These are phyloP conservation scores for Aspergillus sp. DNA, from an alignment of 2,329 filamentous ascomycete species.

Conservation along the genomic window DNA sequence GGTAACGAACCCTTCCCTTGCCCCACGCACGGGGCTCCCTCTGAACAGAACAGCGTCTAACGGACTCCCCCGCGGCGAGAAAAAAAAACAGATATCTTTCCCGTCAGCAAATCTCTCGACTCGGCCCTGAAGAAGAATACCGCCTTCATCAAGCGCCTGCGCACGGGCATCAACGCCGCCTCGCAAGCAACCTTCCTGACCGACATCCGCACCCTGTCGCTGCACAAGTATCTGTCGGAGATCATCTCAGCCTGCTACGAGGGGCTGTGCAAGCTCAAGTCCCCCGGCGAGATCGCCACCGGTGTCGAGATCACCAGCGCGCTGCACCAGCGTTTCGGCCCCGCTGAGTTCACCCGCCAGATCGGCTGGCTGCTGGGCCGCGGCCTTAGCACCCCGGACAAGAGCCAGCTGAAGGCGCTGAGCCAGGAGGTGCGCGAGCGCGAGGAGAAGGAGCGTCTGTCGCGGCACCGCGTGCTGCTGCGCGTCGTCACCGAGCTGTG, in stretches of 20 bases:
- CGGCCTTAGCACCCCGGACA: constrained; percentile 87
- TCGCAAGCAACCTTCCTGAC: constrained; percentile 80
- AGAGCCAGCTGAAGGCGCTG: constrained; percentile 73
- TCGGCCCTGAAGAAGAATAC: constrained; percentile 98
- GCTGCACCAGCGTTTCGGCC: constrained; percentile 92
- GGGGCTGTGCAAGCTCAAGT: constrained; percentile 86
- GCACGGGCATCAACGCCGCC: constrained; percentile 79
- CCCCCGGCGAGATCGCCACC: constrained; percentile 84
- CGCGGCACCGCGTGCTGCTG: constrained; percentile 79
- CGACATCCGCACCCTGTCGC: constrained; percentile 83
- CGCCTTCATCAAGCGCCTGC: constrained; percentile 92
- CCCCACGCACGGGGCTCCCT: no score
- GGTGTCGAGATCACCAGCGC: constrained; percentile 91
- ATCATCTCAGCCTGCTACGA: constrained; percentile 96
- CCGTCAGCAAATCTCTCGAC: constrained; percentile 76
- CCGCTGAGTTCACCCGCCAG: constrained; percentile 83
- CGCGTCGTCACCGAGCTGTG: constrained; percentile 93
- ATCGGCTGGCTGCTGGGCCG: constrained; percentile 90
- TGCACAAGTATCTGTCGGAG: constrained; percentile 96
- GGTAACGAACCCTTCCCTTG: constrained; percentile 51
- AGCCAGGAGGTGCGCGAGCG: constrained; percentile 81
- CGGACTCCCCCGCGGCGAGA: no score
- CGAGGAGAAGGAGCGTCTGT: constrained; percentile 90
- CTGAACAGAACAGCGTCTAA: no score
- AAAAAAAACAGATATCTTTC: constrained; percentile 64